Conservation (phyloP, 2,329 filamentous ascomycete genomes). For the Alternaria sp. region DNA sequence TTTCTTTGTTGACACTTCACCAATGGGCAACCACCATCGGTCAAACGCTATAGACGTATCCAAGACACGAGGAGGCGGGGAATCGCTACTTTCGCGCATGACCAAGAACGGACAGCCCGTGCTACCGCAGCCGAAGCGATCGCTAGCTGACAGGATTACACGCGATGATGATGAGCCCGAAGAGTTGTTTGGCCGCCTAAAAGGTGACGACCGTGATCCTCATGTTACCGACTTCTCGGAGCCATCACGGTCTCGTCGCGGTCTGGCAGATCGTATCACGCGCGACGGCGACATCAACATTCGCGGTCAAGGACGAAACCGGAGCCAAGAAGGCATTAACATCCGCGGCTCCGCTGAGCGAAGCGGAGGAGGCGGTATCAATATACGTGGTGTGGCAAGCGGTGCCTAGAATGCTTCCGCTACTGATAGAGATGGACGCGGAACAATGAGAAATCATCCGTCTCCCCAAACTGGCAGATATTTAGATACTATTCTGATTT, state of each 20-base stretch:
- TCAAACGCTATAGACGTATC: constrained; percentile 54
- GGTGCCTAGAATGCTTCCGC: constrained; percentile 29
- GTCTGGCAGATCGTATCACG: constrained; percentile 36
- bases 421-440: background rate
- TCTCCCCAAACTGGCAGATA: background rate
- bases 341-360: constrained; percentile 42
- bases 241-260: constrained; percentile 23
- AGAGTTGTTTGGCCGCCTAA: constrained; percentile 41
- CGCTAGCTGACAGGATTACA: constrained; percentile 43
- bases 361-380: constrained; percentile 31
- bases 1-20: constrained; percentile 46
- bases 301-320: constrained; percentile 26
- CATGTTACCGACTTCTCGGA: constrained; percentile 37
- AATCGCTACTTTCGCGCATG: constrained; percentile 44
- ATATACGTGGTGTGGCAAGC: constrained; percentile 46
- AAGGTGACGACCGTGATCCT: constrained; percentile 40
- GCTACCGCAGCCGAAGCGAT: constrained; percentile 29
- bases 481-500: background rate
- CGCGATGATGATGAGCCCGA: constrained; percentile 37
- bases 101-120: constrained; percentile 46
- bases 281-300: constrained; percentile 31
- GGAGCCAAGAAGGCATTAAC: constrained; percentile 40
- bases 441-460: background rate
- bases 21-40: constrained; percentile 55
- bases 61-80: constrained; percentile 19